Conservation (phyloP, 2,329 filamentous ascomycete genomes). For the Colletotrichum phormii region DNA sequence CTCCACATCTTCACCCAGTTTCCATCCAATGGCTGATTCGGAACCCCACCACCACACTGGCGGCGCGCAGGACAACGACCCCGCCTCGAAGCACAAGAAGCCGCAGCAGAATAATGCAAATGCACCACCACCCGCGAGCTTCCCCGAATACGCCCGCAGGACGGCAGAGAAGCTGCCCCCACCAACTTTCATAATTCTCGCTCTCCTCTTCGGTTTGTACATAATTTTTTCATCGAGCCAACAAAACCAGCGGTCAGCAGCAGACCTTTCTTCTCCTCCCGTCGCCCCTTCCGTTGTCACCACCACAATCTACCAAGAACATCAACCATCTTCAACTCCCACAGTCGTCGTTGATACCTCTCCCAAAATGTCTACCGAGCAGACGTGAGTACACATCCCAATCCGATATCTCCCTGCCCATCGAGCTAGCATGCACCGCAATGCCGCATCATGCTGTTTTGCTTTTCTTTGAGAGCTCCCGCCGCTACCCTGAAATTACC, state of each 20-base stretch:
- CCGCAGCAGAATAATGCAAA: slow-evolving; percentile 35
- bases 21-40: slow-evolving; percentile 41
- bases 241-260: slow-evolving; percentile 38
- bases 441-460: background rate
- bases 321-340: slow-evolving; percentile 39
- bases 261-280: slow-evolving; percentile 43
- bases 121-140: background rate
- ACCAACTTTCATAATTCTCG: slow-evolving; percentile 54
- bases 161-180: slow-evolving; percentile 55
- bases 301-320: slow-evolving; percentile 36
- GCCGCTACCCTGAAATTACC: slow-evolving; percentile 40
- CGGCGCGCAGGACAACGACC: slow-evolving; percentile 42
- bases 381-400: slow-evolving; percentile 75
- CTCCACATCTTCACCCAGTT: background rate
- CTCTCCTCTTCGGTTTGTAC: slow-evolving; percentile 51
- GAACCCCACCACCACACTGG: slow-evolving; percentile 47
- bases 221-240: slow-evolving; percentile 48
- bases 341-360: slow-evolving; percentile 40
- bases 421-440: slow-evolving; percentile 32
- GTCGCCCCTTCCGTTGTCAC: slow-evolving; percentile 32
- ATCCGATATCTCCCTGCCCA: slow-evolving; percentile 32
- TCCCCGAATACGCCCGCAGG: slow-evolving; percentile 40
- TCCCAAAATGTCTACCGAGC: slow-evolving; percentile 80
- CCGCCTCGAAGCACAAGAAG: slow-evolving; percentile 44
- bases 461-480: slow-evolving; percentile 26